A percentile compares a stretch with the other conserved stretches of the same genome.
phyloP scores from a whole-genome alignment of 805 yeast genomes.

The Barnettozyma siamensis region DNA sequence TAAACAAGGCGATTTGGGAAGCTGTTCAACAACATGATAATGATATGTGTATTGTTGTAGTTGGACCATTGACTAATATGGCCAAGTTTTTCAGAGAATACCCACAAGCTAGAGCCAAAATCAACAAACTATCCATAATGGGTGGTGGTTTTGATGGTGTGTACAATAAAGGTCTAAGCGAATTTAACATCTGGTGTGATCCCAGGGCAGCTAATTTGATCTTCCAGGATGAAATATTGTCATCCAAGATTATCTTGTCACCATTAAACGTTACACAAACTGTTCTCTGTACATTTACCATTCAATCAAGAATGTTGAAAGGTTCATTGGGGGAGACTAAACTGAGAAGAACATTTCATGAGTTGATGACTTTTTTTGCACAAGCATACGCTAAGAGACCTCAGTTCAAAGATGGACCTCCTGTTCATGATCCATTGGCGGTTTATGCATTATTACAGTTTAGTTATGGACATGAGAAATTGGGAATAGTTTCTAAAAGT shows the following conservation, averaged over 20 bases:
- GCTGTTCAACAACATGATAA: conserved; percentile 41
- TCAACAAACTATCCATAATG: conserved; percentile 62
- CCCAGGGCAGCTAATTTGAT: conserved; percentile 67
- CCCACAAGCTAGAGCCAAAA: conserved; percentile 46
- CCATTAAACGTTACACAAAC: conserved; percentile 71
- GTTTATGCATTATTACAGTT: conserved; percentile 46
- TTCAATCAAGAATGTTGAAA: conserved; percentile 35
- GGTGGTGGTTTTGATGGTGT: conserved; percentile 53
- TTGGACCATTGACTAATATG: conserved; percentile 75
- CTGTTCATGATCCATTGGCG: conserved; percentile 78
- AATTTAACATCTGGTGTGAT: conserved; percentile 72
- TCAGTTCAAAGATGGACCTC: conserved; percentile 54
- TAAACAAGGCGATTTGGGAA: conserved; percentile 27
- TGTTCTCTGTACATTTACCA: conserved; percentile 43
- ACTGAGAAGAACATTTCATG: conserved; percentile 49
- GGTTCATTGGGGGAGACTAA: conserved; percentile 29
- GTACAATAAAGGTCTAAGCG: conserved; percentile 43
- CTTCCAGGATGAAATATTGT: conserved; percentile 39
- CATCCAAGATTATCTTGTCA: conserved; percentile 44
- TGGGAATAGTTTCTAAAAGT: conserved; percentile 14
- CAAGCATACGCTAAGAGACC: conserved; percentile 37
- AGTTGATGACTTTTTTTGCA: conserved; percentile 47
- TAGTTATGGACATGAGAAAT: conserved; percentile 18
- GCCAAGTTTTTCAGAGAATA: conserved; percentile 47
- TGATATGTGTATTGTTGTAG: conserved; percentile 56